Evolutionary conservation across 495 filamentous ascomycete genomes (phyloP), one percentile per base, ranked within the genome.

Genomic region (Penicillium alfredii): DNA sequence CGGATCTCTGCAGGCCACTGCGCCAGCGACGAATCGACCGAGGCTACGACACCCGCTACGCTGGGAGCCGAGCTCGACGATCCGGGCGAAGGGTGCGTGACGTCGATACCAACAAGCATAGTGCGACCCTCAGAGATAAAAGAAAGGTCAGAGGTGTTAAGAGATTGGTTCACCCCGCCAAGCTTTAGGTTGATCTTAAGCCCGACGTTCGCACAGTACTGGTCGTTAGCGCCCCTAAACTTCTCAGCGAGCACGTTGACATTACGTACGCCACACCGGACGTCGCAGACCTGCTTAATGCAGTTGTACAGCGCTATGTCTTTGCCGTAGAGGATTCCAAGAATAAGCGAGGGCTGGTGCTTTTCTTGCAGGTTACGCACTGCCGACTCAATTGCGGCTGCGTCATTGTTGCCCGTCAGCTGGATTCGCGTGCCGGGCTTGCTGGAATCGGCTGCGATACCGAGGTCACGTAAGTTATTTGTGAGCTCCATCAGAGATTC

Each of bases 141-240:
- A 6, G 66, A 70, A 3, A 81, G 60, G n/a, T 71, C 67, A 0
- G 56, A 41, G 0, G 58, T 30, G 1, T 56, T 44, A 0, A 94
- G 49, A 4, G 47, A 54, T 49, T 94, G 86, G 42, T 94, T 94
- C 12, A 69, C 58, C 0, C 90, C 90, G 4, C 87, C 86, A 38
- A 82, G 69, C 60, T 95, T 95, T 28, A 93, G 57, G 53, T 95
- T 95, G 60, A 93, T 76, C 55, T 89, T 94, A 13, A 93, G 57
- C 4, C 66, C 83, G 1, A 90, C 67, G 41, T 93, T 94, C 45
- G 81, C 81, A 22, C 76, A 76, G 49, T 84, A 86, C 23, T 78
- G 73, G 0, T 45, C 24, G 22, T 71, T 61, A 0, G 62, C 46
- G 23, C 30, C 46, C 7, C 42, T 23, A 32, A 87, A 51, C 38